Evolutionary conservation across 2,329 filamentous ascomycete genomes (phyloP), one percentile per base, ranked within the genome.

Genomic region (Eurotiales sp.): DNA sequence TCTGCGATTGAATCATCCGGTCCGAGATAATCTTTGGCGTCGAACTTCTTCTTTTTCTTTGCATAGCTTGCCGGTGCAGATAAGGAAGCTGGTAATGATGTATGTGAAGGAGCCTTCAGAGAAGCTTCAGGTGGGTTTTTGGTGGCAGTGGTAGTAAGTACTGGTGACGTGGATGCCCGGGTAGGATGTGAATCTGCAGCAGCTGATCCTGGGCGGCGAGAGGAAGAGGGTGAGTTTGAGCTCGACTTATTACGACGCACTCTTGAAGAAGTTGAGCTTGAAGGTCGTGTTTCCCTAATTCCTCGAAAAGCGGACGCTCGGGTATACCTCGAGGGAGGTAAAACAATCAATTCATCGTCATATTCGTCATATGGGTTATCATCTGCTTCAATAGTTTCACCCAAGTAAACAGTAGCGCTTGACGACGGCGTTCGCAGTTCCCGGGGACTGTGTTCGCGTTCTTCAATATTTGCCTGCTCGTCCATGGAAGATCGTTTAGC

Each of bases 1-100:
- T 91, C 87, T 41, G 88, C 90, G 46, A 95, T 80, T 6, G 68
- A 68, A 55, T 81, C 80, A 8, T 75, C 69, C 10, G 77, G 77
- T 3, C 75, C 70, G 11, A 77, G 61, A 3, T 67, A 55, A 37
- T 59, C 44, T 54, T 61, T 55, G 46, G 57, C 22, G 25, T 42
- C 48, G 5, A 10, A 34, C 19, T 37, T 52, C 21, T 51, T 60
- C 44, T 47, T 57, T 52, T 54, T 61, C 56, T 40, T 54, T 3
- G 49, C 21, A 11, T 43, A 21, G 8, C 15, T 49, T 27, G 43
- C n/a, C 17, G 19, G 19, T 3, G n/a, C 21, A 10, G 36, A 1
- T 19, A 27, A 11, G n/a, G 37, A 22, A 14, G 47, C 30, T 3
- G 45, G 32, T 14, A 32, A 25, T 8, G 36, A 36, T 14, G 5